phyloP scores from a whole-genome alignment of 345 rosid species.

The Hibiscus tridactylites region DNA sequence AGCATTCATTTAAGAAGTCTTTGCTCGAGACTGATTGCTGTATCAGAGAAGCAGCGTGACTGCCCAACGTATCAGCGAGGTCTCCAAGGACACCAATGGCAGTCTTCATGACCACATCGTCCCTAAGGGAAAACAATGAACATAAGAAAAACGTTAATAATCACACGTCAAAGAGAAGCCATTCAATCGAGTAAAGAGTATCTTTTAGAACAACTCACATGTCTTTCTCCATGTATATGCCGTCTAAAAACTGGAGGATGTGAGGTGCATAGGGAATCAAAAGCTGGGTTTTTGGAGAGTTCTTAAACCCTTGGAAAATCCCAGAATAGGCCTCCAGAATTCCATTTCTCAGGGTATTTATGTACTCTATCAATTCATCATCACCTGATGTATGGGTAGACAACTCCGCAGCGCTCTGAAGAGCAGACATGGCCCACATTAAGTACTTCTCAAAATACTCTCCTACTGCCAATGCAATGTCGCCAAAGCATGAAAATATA shows the following conservation, averaged over 20 bases:
- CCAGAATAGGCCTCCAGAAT: conserved; percentile 78
- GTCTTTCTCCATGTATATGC: conserved; percentile 73
- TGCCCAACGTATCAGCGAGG: conserved; percentile 74
- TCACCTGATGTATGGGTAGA: conserved; percentile 55
- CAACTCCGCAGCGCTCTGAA: conserved; percentile 65
- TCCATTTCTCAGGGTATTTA: conserved; percentile 62
- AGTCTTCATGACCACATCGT: conserved; percentile 68
- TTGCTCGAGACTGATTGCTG: conserved; percentile 61
- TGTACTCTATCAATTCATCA: conserved; percentile 68
- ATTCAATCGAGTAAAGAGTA: not conserved
- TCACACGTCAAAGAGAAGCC: not conserved
- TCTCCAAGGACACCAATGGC: conserved; percentile 78
- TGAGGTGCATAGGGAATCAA: conserved; percentile 64
- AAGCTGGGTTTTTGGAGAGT: conserved; percentile 61
- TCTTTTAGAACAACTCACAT: conserved; percentile 33
- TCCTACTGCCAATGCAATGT: conserved; percentile 67
- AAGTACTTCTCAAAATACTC: conserved; percentile 66
- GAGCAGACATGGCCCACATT: conserved; percentile 69
- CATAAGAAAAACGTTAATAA: not conserved
- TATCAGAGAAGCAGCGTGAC: conserved; percentile 61
- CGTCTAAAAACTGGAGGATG: conserved; percentile 65
- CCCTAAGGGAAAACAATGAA: conserved; percentile 28
- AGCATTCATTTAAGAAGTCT: conserved; percentile 64
- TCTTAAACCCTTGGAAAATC: conserved; percentile 72
- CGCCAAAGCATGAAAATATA: conserved; percentile 67